Percentiles rank a stretch among this genome's conserved stretches.
phyloP scores from a whole-genome alignment of 2,329 filamentous ascomycete genomes.

The Helicocarpus griseus region DNA sequence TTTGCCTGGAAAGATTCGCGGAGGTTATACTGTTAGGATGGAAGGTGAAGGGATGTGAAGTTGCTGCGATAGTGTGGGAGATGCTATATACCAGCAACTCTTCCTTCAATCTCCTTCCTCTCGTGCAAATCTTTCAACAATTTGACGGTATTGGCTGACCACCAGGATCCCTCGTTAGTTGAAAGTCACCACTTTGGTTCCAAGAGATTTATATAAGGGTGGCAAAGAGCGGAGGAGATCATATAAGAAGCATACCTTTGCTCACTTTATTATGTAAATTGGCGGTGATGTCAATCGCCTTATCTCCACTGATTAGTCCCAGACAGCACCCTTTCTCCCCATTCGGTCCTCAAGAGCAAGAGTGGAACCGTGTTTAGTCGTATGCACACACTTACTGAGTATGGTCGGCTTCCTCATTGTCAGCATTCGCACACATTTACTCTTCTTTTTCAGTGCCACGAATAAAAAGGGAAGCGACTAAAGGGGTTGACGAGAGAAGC shows the following conservation, averaged over 20 bases:
- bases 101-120: constrained; percentile 48
- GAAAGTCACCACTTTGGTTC: not conserved
- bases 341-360: no score
- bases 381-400: constrained; percentile 34
- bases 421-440: not conserved
- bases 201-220: not conserved
- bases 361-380: not conserved
- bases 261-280: constrained; percentile 54
- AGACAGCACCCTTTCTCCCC: no score
- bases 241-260: no score
- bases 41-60: not conserved
- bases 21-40: not conserved
- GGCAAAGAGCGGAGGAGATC: not conserved
- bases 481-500: not conserved
- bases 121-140: constrained; percentile 54
- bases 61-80: not conserved
- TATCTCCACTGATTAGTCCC: no score
- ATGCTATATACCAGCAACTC: constrained; percentile 39
- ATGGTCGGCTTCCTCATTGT: constrained; percentile 37
- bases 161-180: not conserved
- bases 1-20: constrained; percentile 41
- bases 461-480: not conserved
- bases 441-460: not conserved
- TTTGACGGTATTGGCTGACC: constrained; percentile 47
- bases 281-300: constrained; percentile 49